Percentiles rank a stretch among this genome's conserved stretches.
phyloP scores from a whole-genome alignment of 2,329 filamentous ascomycete species.

The Didymella pinodella region DNA sequence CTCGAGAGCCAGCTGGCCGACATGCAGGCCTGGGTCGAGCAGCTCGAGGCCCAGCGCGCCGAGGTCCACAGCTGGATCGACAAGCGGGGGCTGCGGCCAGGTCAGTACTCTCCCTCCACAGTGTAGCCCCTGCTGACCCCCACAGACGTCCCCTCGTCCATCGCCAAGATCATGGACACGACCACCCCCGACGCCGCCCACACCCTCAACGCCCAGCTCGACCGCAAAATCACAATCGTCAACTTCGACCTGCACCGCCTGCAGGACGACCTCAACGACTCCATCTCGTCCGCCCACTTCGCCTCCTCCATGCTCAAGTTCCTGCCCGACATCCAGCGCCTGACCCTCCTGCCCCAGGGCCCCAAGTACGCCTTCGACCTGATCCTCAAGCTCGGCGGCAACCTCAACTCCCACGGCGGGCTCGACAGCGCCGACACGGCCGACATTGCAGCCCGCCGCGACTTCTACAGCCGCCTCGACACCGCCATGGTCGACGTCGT shows the following conservation, averaged over 20 bases:
- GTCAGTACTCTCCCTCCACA: conserved; percentile 42
- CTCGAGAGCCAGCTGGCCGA: conserved; percentile 61
- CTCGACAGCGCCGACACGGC: conserved; percentile 59
- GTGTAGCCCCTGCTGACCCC: conserved; percentile 17
- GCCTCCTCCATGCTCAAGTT: conserved; percentile 63
- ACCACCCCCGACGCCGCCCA: conserved; percentile 58
- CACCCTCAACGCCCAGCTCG: conserved; percentile 63
- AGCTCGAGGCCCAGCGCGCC: conserved; percentile 59
- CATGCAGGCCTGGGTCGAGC: conserved; percentile 59
- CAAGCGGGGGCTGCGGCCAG: conserved; percentile 62
- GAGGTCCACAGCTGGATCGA: conserved; percentile 65
- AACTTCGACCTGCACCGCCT: conserved; percentile 65
- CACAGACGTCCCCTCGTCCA: conserved; percentile 60
- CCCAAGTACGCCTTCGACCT: conserved; percentile 62
- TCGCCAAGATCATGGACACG: conserved; percentile 62
- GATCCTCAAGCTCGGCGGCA: conserved; percentile 63
- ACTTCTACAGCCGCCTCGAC: conserved; percentile 60
- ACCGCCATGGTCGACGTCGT: conserved; percentile 62
- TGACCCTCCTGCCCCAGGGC: conserved; percentile 57
- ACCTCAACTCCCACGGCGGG: conserved; percentile 63
- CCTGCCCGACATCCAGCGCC: conserved; percentile 61
- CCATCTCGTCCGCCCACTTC: conserved; percentile 61
- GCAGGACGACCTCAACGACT: conserved; percentile 64
- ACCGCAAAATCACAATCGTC: conserved; percentile 66
- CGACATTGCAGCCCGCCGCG: conserved; percentile 57